These are phyloP conservation scores for Prunus fruticosa DNA, from an alignment of 306 rosid genomes.

Conservation along the genomic window DNA sequence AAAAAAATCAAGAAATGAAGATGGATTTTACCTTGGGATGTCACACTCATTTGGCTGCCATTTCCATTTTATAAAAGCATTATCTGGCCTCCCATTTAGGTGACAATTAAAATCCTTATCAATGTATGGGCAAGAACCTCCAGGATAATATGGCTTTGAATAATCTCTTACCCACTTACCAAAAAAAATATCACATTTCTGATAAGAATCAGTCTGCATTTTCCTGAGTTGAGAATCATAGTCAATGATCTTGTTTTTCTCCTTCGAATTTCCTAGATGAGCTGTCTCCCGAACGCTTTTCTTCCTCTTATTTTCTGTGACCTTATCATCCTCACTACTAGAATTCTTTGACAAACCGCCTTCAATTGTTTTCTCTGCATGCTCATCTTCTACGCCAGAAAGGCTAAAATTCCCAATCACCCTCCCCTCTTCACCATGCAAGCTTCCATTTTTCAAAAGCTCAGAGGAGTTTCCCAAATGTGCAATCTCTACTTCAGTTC, in stretches of 20 bases:
- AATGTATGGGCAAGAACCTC: slow-evolving; percentile 79
- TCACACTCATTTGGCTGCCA: slow-evolving; percentile 89
- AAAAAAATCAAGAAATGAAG: slow-evolving; percentile 3
- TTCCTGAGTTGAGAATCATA: slow-evolving; percentile 15
- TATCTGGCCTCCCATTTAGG: slow-evolving; percentile 76
- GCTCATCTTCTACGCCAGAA: slow-evolving; percentile 6
- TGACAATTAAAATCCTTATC: slow-evolving; percentile 81
- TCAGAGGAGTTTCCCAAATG: slow-evolving; percentile 13
- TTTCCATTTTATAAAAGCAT: slow-evolving; percentile 72
- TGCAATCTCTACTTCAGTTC: background rate
- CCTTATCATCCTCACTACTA: slow-evolving; percentile 12
- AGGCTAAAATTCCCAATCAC: slow-evolving; percentile 22
- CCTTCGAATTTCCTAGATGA: slow-evolving; percentile 14
- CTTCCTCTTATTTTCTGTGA: slow-evolving; percentile 5
- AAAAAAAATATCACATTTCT: slow-evolving; percentile 62
- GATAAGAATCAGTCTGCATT: slow-evolving; percentile 24
- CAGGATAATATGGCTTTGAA: slow-evolving; percentile 77
- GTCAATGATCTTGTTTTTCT: slow-evolving; percentile 16
- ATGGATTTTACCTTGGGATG: slow-evolving; percentile 67
- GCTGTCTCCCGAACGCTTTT: background rate
- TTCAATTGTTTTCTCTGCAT: slow-evolving; percentile 1
- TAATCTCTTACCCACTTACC: slow-evolving; percentile 86
- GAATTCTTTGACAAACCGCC: slow-evolving; percentile 13
- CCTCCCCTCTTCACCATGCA: slow-evolving; percentile 22
- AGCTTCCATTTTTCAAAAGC: slow-evolving; percentile 23